Conservation (phyloP, 129 eudicot species). For the Chrysanthemum lavandulifolium region DNA sequence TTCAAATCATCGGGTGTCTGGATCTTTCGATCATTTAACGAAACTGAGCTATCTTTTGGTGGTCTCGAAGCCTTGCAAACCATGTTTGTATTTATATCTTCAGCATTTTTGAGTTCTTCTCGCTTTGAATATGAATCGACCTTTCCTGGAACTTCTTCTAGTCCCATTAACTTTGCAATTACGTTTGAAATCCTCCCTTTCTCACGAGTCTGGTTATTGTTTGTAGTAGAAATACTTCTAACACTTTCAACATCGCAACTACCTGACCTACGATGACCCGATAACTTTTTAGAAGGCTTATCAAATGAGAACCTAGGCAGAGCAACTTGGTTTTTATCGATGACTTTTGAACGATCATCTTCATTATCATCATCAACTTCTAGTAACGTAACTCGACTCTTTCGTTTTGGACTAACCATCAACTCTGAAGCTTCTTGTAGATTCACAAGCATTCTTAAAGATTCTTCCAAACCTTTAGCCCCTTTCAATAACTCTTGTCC, state of each 20-base stretch:
- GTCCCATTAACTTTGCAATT: constrained; percentile 91
- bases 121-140: constrained; percentile 17
- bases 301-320: constrained; percentile 85
- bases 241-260: constrained; percentile 33
- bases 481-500: constrained; percentile 82
- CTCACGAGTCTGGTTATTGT: constrained; percentile 31
- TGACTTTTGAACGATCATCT: constrained; percentile 24
- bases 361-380: constrained; percentile 61
- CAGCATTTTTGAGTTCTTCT: constrained; percentile 29
- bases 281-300: constrained; percentile 37
- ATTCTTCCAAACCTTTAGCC: constrained; percentile 83
- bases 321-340: constrained; percentile 44
- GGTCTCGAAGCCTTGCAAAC: constrained; percentile 20
- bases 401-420: constrained; percentile 43
- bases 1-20: constrained; percentile 3
- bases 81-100: not conserved
- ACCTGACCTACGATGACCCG: constrained; percentile 23
- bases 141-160: constrained; percentile 59
- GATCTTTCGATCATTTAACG: constrained; percentile 31
- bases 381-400: constrained; percentile 60
- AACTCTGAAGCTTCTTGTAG: constrained; percentile 73
- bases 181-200: constrained; percentile 79
- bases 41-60: constrained; percentile 9
- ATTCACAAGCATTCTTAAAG: constrained; percentile 78
- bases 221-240: constrained; percentile 24